phyloP scores from a whole-genome alignment of 371 early-diverging fungal species.

The Mucor piriformis region DNA sequence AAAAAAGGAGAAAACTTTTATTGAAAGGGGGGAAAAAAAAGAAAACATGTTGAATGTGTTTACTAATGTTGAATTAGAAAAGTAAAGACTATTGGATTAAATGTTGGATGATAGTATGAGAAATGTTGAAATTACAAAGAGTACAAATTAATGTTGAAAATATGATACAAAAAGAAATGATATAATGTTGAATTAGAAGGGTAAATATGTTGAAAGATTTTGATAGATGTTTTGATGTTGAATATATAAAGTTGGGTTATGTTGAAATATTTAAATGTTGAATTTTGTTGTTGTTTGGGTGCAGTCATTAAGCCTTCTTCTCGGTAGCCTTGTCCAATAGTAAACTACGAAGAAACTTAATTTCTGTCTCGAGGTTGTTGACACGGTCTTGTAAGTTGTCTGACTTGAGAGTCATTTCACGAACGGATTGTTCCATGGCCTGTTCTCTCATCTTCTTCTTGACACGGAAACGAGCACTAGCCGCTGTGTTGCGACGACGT shows the following conservation, averaged over 20 bases:
- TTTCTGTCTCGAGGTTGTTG: slow-evolving; percentile 84
- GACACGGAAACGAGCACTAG: slow-evolving; percentile 91
- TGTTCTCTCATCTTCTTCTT: slow-evolving; percentile 91
- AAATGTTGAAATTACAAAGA: slow-evolving; percentile 31
- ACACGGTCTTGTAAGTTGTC: slow-evolving; percentile 72
- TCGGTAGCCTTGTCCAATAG: slow-evolving; percentile 70
- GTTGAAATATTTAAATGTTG: slow-evolving; percentile 26
- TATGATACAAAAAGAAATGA: slow-evolving; percentile 23
- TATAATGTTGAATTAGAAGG: slow-evolving; percentile 17
- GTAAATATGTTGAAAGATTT: slow-evolving; percentile 14
- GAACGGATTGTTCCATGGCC: slow-evolving; percentile 80
- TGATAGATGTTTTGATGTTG: too few relatives aligned
- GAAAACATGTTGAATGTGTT: slow-evolving; percentile 10
- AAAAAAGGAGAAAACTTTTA: neutral
- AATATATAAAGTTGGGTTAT: neutral
- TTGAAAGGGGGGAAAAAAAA: neutral
- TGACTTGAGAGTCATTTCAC: slow-evolving; percentile 77
- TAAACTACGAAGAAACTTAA: slow-evolving; percentile 84
- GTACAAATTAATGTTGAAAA: slow-evolving; percentile 21
- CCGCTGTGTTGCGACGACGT: slow-evolving; percentile 91
- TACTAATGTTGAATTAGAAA: slow-evolving; percentile 26
- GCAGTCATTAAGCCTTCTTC: slow-evolving; percentile 20
- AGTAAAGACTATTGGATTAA: slow-evolving; percentile 9
- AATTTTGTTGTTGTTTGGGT: slow-evolving; percentile 13
- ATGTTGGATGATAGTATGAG: slow-evolving; percentile 1